Evolutionary conservation across 495 filamentous ascomycete species (phyloP).

Genomic region (Lindgomyces ingoldianus): DNA sequence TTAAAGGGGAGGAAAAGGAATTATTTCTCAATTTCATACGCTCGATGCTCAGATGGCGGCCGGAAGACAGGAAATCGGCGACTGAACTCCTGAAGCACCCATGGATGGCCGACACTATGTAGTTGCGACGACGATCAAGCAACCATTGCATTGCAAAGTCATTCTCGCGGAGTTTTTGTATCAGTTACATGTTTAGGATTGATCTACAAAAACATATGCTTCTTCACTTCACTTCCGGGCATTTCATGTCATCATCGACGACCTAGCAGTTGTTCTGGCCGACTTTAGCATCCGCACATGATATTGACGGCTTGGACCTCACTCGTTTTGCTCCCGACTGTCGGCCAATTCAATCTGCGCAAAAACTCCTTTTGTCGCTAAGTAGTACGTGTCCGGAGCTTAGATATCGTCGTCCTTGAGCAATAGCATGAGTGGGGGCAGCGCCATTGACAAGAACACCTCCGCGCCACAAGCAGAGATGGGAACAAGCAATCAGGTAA

Average conservation of each 20-base stretch:
- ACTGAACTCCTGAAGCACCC: conserved; percentile 21
- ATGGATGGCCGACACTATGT: no score
- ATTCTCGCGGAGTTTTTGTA: no score
- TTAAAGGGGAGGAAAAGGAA: conserved; percentile 16
- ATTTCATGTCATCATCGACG: no score
- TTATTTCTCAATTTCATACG: conserved; percentile 25
- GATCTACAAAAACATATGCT: no score
- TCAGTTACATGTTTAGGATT: no score
- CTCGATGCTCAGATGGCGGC: conserved; percentile 28
- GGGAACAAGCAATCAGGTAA: no score
- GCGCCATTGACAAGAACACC: not conserved
- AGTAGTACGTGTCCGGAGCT: not conserved
- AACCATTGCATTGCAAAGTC: no score
- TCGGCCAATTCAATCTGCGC: not conserved
- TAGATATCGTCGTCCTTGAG: not conserved
- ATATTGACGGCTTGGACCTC: no score
- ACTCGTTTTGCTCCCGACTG: not conserved
- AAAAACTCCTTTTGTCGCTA: not conserved
- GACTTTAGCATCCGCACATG: no score
- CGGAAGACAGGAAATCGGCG: conserved; percentile 19
- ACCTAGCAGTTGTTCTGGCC: no score
- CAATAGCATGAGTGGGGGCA: not conserved
- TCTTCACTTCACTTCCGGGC: no score
- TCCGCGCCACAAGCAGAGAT: not conserved
- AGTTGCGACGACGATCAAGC: no score